Evolutionary conservation across 495 filamentous ascomycete genomes (phyloP), one percentile per base, ranked within the genome.

Genomic region (Polyplosphaeria fusca): DNA sequence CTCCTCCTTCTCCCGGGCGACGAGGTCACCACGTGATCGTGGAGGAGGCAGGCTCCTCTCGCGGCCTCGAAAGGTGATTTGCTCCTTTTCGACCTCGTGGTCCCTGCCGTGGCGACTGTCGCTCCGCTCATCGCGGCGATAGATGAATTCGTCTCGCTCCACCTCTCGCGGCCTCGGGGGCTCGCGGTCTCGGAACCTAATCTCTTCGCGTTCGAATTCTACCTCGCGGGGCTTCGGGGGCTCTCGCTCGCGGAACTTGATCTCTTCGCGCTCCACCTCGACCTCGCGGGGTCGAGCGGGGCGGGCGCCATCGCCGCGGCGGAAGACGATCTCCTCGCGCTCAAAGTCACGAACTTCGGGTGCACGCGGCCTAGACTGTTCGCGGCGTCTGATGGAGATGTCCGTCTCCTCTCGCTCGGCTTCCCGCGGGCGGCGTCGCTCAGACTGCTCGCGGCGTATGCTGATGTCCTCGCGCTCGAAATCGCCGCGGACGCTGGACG

Each of bases 401-500:
- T 71, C 60, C 27, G 70, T 60, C 19, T 71, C 70, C 52, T 67
- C 68, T 4, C 48, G 53, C 35, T 69, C 71, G 13, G 49, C 54
- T 39, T 67, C 62, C 7, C 63, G 44, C 25, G 65, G 65, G 47
- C 64, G 50, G 18, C 44, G 35, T 32, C 53, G n/a, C 48, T 60
- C 37, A 28, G 41, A 11, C 41, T 63, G 63, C 13, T 47, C 45
- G 27, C 62, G 70, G 24, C 67, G 70, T 38, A 74, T 59, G 50
- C 20, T 68, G 41, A 73, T 60, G 2, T 70, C 61, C 14, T 76
- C 70, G n/a, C 74, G 66, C 22, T 76, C 73, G n/a, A 61, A 48
- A 46, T 67, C 67, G 49, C 66, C 55, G 39, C 67, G 37, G 32
- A 49, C 54, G 44, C 44, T 23, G 9, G 16, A 7, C 7, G 39